phyloP scores from a whole-genome alignment of 176 grass and related monocot species.

The Cenchrus fungigraminus region DNA sequence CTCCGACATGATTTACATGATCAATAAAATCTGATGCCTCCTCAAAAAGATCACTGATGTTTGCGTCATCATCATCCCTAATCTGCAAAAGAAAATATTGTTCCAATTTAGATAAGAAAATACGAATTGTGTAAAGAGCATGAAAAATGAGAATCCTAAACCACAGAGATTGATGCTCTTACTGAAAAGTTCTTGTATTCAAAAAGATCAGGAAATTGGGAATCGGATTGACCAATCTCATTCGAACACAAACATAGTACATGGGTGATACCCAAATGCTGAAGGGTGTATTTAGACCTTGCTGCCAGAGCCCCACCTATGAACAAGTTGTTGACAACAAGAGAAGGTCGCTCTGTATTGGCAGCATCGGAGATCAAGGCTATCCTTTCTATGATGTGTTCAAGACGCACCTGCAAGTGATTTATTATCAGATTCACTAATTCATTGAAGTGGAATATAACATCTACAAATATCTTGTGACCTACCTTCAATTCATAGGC shows the following conservation, averaged over 20 bases:
- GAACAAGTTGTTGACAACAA: constrained; percentile 73
- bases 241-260: constrained; percentile 98
- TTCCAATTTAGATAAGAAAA: constrained; percentile 12
- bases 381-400: constrained; percentile 96
- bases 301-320: constrained; percentile 95
- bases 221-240: constrained; percentile 99
- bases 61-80: constrained; percentile 90
- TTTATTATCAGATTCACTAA: constrained; percentile 20
- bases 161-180: constrained; percentile 48
- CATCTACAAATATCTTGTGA: neutral
- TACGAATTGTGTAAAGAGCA: constrained; percentile 11
- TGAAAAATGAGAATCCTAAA: constrained; percentile 19
- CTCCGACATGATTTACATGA: constrained; percentile 51
- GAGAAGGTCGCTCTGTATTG: constrained; percentile 86
- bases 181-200: constrained; percentile 97
- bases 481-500: constrained; percentile 88
- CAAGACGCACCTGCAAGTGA: constrained; percentile 80
- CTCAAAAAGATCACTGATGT: constrained; percentile 86
- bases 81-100: constrained; percentile 50
- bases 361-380: constrained; percentile 86
- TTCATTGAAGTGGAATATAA: neutral
- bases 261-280: constrained; percentile 91
- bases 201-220: constrained; percentile 90
- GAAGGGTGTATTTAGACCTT: constrained; percentile 88
- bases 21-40: constrained; percentile 80